These are phyloP conservation scores for Ganoderma boninense DNA, from an alignment of 1,284 basidiomycete species.

Conservation along the genomic window DNA sequence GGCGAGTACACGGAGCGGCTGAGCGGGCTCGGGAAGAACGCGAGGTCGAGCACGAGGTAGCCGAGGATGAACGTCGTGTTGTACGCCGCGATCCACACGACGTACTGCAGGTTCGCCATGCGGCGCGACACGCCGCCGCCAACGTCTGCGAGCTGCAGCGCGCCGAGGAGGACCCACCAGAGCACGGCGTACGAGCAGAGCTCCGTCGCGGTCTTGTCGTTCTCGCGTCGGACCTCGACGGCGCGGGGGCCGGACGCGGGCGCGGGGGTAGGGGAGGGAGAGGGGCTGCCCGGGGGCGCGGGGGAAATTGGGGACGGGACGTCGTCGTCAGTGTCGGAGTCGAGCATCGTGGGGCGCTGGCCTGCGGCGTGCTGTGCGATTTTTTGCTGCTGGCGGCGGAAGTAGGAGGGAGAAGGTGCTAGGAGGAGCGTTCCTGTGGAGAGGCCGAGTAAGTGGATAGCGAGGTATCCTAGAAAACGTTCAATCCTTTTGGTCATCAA, in stretches of 20 bases:
- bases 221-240: conserved; percentile 52
- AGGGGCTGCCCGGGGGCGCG: not conserved
- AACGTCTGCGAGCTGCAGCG: conserved; percentile 48
- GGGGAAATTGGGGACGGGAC: conserved; percentile 8
- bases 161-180: conserved; percentile 77
- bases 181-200: conserved; percentile 79
- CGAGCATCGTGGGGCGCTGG: conserved; percentile 29
- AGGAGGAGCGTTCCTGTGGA: conserved; percentile 85
- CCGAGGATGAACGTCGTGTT: conserved; percentile 88
- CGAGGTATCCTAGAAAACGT: conserved; percentile 80
- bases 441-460: conserved; percentile 89
- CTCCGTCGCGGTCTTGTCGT: conserved; percentile 78
- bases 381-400: conserved; percentile 50
- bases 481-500: not conserved
- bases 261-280: not conserved
- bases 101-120: conserved; percentile 89
- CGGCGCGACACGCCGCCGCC: conserved; percentile 75
- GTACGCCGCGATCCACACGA: conserved; percentile 90
- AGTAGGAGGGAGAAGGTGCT: conserved; percentile 78
- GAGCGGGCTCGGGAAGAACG: conserved; percentile 63
- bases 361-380: conserved; percentile 23
- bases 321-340: conserved; percentile 36
- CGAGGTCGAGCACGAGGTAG: conserved; percentile 82
- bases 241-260: not conserved
- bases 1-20: conserved; percentile 46